Base-by-base conservation (phyloP, 2,329 filamentous ascomycete genomes). In the Aspergillus ibericus region DNA sequence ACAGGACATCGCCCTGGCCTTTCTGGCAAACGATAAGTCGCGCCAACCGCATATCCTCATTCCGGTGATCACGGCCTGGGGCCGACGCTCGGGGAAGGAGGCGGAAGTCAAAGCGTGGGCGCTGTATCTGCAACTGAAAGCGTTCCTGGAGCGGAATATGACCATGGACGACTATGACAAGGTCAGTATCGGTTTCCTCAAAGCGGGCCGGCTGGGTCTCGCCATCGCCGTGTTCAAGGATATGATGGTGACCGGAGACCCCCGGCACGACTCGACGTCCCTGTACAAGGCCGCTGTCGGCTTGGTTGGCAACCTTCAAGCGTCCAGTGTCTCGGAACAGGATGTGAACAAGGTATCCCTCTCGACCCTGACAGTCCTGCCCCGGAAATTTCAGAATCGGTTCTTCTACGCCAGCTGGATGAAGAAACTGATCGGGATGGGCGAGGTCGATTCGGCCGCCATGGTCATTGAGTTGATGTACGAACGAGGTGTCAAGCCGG, bases 401-500 rank as follows among this genome's bases (percentile, higher is more conserved):
- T 93, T 92, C 75, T 91, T 96, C 74, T 89, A 92, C 64, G 90
- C 88, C 34, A 93, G 91, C 67, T 96, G 92, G 93, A 83, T 96
- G 69, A 93, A 93, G 74, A 86, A 89, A 51, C 83, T 96, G 8
- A 89, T 96, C 56, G 88, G 88, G 15, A 84, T 87, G 58, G 87
- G 86, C 2, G 84, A 92, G 63, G 76, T 90, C 13, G 84, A 89
- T 57, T 89, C 88, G 1, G 91, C 91, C 3, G 81, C 85, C 53
- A 84, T 85, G 59, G 90, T 96, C 8, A 79, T 95, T 27, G 83
- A 89, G 13, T 82, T 92, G 62, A 93, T 96, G 89, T 85, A 87
- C 65, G 80, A 83, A 53, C 85, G 84, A 66, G 86, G 86, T 1
- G 83, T 92, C 34, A 80, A 81, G 58, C 87, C 91, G 2, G 86